These are phyloP conservation scores for Anastatica hierochuntica DNA, from an alignment of 345 rosid species.

Conservation along the genomic window DNA sequence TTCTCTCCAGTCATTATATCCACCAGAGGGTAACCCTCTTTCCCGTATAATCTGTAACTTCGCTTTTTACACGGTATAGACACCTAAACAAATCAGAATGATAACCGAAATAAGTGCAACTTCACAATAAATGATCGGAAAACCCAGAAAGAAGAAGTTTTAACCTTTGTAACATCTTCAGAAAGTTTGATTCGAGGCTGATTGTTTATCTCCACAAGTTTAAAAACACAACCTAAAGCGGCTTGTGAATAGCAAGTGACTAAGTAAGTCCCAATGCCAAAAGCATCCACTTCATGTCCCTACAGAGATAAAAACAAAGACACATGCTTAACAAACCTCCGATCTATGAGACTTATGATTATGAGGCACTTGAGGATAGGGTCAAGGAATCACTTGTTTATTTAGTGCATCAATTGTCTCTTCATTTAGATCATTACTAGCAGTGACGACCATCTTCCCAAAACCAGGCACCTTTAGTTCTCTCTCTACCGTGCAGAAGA, in stretches of 20 bases:
- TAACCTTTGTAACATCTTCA: slow-evolving; percentile 96
- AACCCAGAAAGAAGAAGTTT: not conserved
- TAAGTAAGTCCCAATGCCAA: slow-evolving; percentile 82
- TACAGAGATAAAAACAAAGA: slow-evolving; percentile 1
- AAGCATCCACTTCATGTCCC: slow-evolving; percentile 96
- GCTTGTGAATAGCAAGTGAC: slow-evolving; percentile 95
- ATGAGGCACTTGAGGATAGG: not conserved
- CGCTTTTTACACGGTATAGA: slow-evolving; percentile 92
- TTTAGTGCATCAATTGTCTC: slow-evolving; percentile 93
- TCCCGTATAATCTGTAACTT: slow-evolving; percentile 70
- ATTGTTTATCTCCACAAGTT: slow-evolving; percentile 90
- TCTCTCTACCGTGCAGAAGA: slow-evolving; percentile 58
- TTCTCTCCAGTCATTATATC: slow-evolving; percentile 94
- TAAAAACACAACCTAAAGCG: slow-evolving; percentile 92
- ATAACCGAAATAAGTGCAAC: not conserved
- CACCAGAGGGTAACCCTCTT: slow-evolving; percentile 76
- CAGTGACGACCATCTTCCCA: slow-evolving; percentile 65
- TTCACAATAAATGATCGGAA: not conserved
- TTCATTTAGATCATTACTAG: slow-evolving; percentile 94
- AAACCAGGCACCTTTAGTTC: slow-evolving; percentile 58
- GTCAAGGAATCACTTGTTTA: slow-evolving; percentile 63
- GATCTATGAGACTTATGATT: not conserved
- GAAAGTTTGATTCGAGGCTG: slow-evolving; percentile 98
- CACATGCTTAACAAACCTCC: not conserved
- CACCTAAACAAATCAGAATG: slow-evolving; percentile 43